Evolutionary conservation across 805 yeast species (phyloP), one percentile per base, ranked within the genome.

Genomic region (Ogataea methylovora): DNA sequence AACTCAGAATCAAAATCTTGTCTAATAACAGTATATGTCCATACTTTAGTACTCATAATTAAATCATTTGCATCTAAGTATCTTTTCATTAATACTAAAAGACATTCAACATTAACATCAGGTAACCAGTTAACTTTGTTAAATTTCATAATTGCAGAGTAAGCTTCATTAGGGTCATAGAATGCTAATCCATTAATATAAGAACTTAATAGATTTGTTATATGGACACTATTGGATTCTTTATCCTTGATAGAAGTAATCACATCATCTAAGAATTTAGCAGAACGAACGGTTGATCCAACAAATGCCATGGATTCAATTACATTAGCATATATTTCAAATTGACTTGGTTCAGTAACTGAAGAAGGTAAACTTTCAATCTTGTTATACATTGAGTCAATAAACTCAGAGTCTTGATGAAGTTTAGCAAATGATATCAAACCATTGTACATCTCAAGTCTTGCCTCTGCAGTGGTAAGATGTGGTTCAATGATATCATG

Each of bases 251-350:
- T 30, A 9, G 43, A 32, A 0, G 61, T 44, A 27, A 80, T 51
- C 5, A 79, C 60, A 27, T 65, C 60, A 48, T 80, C 83, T 45
- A 82, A 56, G 36, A 79, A 67, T 38, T 68, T 62, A 1, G 80
- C 66, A 4, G 85, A 78, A 27, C 68, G 44, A 8, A 62, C 59
- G 24, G 65, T 42, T 41, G 77, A 71, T 27, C 68, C 71, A 29
- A 73, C 70, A 33, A 61, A 58, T 10, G 76, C 63, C 34, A 81
- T 58, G 2, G 79, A 65, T 23, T 74, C 66, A 24, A 80, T 62
- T 38, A 76, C 56, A 28, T 61, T 52, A 1, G 74, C 56, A 47
- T 79, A 79, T 22, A 79, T 65, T 23, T 56, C 52, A 42, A 63
- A 70, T 43, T 73, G 77, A 24, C 61, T 49, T 11, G 27, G 11